phyloP scores from a whole-genome alignment of 2,329 filamentous ascomycete species.

The Chaetomium sp. region DNA sequence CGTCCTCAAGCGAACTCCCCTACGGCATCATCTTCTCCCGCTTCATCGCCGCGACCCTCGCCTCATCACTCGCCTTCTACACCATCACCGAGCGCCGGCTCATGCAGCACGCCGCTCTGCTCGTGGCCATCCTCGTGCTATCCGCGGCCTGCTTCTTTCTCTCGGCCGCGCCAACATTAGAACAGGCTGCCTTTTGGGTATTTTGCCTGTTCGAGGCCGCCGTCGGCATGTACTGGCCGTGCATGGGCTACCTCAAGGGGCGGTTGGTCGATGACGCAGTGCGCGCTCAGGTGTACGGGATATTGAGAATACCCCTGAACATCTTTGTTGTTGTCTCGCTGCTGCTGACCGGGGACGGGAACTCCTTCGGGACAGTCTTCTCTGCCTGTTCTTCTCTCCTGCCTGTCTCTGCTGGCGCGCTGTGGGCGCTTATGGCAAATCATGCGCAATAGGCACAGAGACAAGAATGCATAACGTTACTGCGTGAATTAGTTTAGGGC shows the following conservation, averaged over 20 bases:
- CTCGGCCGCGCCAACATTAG: slow-evolving; percentile 31
- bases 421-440: slow-evolving; percentile 24
- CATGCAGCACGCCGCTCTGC: slow-evolving; percentile 26
- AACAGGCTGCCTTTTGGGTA: slow-evolving; percentile 42
- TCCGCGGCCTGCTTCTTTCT: slow-evolving; percentile 34
- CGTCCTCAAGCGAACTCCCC: slow-evolving; percentile 24
- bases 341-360: slow-evolving; percentile 29
- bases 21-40: slow-evolving; percentile 44
- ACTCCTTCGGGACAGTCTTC: slow-evolving; percentile 27
- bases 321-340: slow-evolving; percentile 48
- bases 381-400: slow-evolving; percentile 28
- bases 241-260: slow-evolving; percentile 47
- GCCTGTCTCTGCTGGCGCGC: slow-evolving; percentile 24
- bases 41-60: slow-evolving; percentile 52
- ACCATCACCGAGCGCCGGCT: slow-evolving; percentile 27
- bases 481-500: too few relatives aligned
- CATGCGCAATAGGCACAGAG: slow-evolving; percentile 1
- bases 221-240: slow-evolving; percentile 51
- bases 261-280: slow-evolving; percentile 45
- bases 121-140: slow-evolving; percentile 32
- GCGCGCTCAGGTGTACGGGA: slow-evolving; percentile 46
- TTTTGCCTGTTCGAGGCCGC: slow-evolving; percentile 52
- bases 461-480: too few relatives aligned
- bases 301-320: slow-evolving; percentile 52
- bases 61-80: slow-evolving; percentile 50